Conservation (phyloP, 768 basidiomycete species). For the Suillus weaverae region DNA sequence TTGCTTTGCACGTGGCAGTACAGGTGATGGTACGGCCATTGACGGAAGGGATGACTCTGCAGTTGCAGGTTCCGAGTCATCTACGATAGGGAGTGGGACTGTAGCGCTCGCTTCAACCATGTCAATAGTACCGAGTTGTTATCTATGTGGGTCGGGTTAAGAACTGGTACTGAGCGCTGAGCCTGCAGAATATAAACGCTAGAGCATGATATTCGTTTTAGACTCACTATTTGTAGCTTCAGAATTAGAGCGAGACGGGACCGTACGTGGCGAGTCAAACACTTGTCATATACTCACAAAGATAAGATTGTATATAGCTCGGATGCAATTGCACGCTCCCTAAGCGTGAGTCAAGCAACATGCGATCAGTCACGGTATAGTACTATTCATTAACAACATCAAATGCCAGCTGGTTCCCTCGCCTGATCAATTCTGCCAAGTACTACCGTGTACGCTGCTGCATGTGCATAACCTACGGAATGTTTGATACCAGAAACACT, state of each 20-base stretch:
- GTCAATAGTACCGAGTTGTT: background rate
- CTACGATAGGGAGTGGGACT: background rate
- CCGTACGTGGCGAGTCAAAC: background rate
- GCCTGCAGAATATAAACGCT: background rate
- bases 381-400: no score
- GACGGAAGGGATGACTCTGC: background rate
- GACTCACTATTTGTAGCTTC: background rate
- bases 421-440: background rate
- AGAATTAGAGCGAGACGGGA: background rate
- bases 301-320: background rate
- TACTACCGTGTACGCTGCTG: background rate
- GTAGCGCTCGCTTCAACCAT: background rate
- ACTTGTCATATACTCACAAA: background rate
- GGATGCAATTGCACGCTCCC: background rate
- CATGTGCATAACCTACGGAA: background rate
- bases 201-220: background rate
- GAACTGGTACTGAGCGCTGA: background rate
- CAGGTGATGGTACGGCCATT: no score
- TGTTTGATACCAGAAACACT: background rate
- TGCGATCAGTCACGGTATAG: no score
- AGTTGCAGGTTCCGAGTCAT: background rate
- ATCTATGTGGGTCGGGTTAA: background rate
- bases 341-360: background rate
- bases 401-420: background rate
- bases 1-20: background rate